A percentile compares a stretch with the other conserved stretches of the same genome.
These are phyloP conservation scores for Chlorociboria aeruginascens DNA, from an alignment of 495 filamentous ascomycete species.

Conservation along the genomic window DNA sequence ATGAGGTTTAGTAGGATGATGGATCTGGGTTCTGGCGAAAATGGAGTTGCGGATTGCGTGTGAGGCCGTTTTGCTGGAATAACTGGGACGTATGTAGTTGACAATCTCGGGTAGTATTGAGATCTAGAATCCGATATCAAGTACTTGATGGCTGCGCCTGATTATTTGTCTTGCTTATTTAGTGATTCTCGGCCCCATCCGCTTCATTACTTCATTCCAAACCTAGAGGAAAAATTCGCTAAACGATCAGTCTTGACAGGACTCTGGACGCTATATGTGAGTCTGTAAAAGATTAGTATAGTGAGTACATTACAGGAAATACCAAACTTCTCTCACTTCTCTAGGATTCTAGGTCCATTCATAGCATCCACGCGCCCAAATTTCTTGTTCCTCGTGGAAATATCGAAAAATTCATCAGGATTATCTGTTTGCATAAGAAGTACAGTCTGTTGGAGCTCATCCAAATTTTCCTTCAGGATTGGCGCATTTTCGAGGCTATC, in stretches of 20 bases:
- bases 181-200: neutral
- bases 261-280: slow-evolving; percentile 51
- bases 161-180: neutral
- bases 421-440: slow-evolving; percentile 72
- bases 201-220: slow-evolving; percentile 46
- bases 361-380: slow-evolving; percentile 85
- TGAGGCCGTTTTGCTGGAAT: neutral
- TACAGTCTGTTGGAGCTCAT: slow-evolving; percentile 82
- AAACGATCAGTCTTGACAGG: slow-evolving; percentile 48
- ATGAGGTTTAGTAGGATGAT: slow-evolving; percentile 31
- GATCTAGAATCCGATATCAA: neutral
- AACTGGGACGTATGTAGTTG: neutral
- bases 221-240: slow-evolving; percentile 55
- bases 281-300: slow-evolving; percentile 36
- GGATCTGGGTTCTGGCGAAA: neutral
- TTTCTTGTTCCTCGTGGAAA: slow-evolving; percentile 74
- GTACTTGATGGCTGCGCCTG: too few relatives aligned
- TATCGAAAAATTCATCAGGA: slow-evolving; percentile 89
- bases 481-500: slow-evolving; percentile 62
- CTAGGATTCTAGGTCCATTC: slow-evolving; percentile 72
- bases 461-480: slow-evolving; percentile 73
- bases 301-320: neutral
- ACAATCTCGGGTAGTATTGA: neutral
- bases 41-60: neutral
- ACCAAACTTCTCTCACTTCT: slow-evolving; percentile 49